Evolutionary conservation across 257 asterid genomes (phyloP).

Genomic region (Gentiana macrophylla): DNA sequence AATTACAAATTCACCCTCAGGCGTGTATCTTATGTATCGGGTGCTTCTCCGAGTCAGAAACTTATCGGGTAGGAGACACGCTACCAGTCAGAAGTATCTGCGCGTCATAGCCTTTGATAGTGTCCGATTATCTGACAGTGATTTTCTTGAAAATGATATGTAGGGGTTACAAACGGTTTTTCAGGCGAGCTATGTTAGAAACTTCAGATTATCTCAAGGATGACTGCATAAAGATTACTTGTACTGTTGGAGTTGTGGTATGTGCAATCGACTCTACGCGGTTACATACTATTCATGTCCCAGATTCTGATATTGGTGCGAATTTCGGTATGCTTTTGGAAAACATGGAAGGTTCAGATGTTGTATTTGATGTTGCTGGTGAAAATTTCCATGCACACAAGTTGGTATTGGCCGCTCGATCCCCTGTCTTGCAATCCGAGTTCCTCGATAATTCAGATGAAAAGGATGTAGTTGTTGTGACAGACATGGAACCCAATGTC

Average conservation of each 20-base stretch:
- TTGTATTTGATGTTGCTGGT: slow-evolving; percentile 67
- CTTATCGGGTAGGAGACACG: too few species aligned
- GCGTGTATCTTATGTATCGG: too few species aligned
- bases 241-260: slow-evolving; percentile 97
- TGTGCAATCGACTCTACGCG: slow-evolving; percentile 81
- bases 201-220: slow-evolving; percentile 87
- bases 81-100: too few species aligned
- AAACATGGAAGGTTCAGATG: slow-evolving; percentile 75
- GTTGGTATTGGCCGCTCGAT: slow-evolving; percentile 91
- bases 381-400: slow-evolving; percentile 83
- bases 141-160: neutral
- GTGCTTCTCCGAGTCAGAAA: too few species aligned
- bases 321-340: slow-evolving; percentile 83
- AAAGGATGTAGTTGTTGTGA: slow-evolving; percentile 51
- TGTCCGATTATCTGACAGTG: too few species aligned
- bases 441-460: slow-evolving; percentile 47
- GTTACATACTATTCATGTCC: slow-evolving; percentile 76
- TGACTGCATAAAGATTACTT: slow-evolving; percentile 94
- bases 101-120: too few species aligned
- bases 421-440: slow-evolving; percentile 54
- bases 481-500: slow-evolving; percentile 80
- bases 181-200: slow-evolving; percentile 79
- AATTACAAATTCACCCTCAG: too few species aligned
- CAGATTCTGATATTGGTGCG: slow-evolving; percentile 83
- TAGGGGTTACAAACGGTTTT: slow-evolving; percentile 97